Conservation (phyloP, 148 eudicot genomes). For the Rhododendron simsii region DNA sequence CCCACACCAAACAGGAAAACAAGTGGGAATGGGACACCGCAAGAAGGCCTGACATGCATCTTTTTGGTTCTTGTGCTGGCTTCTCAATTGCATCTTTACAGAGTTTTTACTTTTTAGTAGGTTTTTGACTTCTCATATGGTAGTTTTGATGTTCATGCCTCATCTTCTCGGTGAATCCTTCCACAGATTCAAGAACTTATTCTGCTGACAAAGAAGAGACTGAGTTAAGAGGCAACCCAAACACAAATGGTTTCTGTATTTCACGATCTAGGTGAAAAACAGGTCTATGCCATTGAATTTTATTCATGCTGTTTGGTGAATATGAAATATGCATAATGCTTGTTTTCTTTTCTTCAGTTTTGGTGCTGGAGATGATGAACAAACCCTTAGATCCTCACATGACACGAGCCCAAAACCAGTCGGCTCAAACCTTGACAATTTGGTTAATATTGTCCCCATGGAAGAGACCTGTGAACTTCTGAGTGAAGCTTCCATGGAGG, state of each 20-base stretch:
- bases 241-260: conserved; percentile 22
- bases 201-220: conserved; percentile 10
- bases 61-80: not conserved
- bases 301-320: not conserved
- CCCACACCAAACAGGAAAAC: not conserved
- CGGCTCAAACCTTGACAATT: conserved; percentile 6
- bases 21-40: not conserved
- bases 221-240: conserved; percentile 8
- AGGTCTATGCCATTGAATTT: not conserved
- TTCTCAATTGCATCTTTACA: not conserved
- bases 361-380: not conserved
- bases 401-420: not conserved
- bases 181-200: conserved; percentile 16
- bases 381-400: conserved; percentile 1
- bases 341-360: not conserved
- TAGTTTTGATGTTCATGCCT: not conserved
- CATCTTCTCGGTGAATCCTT: not conserved
- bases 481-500: conserved; percentile 29
- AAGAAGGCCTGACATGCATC: not conserved
- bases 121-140: not conserved
- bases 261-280: conserved; percentile 21
- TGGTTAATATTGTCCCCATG: not conserved
- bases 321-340: not conserved
- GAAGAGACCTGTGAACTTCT: conserved; percentile 24
- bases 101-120: not conserved